Evolutionary conservation across 805 yeast species (phyloP), one percentile per base, ranked within the genome.

Genomic region (Nakazawaea wyomingensis): DNA sequence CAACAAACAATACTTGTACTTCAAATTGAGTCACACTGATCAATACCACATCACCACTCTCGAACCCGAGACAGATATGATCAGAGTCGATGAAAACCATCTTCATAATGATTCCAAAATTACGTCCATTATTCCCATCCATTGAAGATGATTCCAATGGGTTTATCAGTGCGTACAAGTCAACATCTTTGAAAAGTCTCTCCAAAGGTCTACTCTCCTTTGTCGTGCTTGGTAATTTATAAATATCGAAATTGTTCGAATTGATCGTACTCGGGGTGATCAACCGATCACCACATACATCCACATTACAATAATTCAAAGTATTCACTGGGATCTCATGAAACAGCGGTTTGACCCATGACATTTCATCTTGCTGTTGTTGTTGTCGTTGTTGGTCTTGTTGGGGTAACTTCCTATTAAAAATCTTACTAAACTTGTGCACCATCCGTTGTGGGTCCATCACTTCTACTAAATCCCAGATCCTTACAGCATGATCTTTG

Each of bases 301-400:
- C 80, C n/a, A 81, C 78, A 43, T 80, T 78, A 50, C 88, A 74
- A 57, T 82, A 87, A 52, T 85, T 86, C 49, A 87, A 62, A 4
- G 86, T 68, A 57, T 87, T 87, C 34, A 84, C 83, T 5, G 89
- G 89, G 50, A 83, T 66, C 14, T 73, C 69, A 47, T 72, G 68
- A 34, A 27, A 28, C 5, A 27, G 22, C 9, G 68, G 69, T 22
- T 42, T 43, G 18, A 52, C 49, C 52, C 57, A 60, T 2, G 27
- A 24, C 11, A 11, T 9, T 22, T 27, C 4, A n/a, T n/a, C n/a
- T n/a, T n/a, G n/a, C n/a, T n/a, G n/a, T n/a, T n/a, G n/a, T n/a
- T n/a, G n/a, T n/a, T n/a, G n/a, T n/a, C 14, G 34, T 30, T 57
- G 33, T 62, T 39, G 10, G 30, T 22, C 37, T 17, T 11, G n/a